Evolutionary conservation across 495 filamentous ascomycete species (phyloP).

Genomic region (Podospora anserina): DNA sequence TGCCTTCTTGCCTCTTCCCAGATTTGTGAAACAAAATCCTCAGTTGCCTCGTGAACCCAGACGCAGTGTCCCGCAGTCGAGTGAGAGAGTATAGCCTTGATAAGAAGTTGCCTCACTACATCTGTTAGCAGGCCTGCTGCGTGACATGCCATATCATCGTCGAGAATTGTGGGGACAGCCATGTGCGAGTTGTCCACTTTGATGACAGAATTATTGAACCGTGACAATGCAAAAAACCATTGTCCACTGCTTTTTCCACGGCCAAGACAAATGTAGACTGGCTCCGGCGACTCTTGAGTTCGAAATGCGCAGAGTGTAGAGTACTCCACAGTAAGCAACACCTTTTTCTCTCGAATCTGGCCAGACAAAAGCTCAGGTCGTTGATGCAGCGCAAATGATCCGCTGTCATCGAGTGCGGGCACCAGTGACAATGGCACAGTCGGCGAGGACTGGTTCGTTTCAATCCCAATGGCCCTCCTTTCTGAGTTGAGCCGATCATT

Average conservation of each 20-base stretch:
- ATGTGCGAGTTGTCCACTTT: neutral
- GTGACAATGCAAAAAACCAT: neutral
- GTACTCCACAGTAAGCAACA: neutral
- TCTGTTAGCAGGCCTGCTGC: neutral
- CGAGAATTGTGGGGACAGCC: neutral
- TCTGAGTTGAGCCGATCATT: neutral
- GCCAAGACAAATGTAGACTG: neutral
- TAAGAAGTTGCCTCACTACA: neutral
- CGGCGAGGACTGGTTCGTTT: neutral
- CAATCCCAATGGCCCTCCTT: neutral
- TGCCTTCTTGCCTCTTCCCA: neutral
- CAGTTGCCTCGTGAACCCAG: neutral
- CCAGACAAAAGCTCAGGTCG: neutral
- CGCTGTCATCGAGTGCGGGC: neutral
- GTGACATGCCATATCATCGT: neutral
- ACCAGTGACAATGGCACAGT: neutral
- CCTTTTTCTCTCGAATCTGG: neutral
- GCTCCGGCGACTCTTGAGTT: neutral
- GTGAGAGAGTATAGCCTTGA: neutral
- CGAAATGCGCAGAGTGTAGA: neutral
- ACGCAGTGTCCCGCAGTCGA: neutral
- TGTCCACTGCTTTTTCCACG: neutral
- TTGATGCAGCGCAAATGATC: neutral
- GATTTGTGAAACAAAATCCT: neutral
- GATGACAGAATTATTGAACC: neutral